Percentiles rank a stretch among this genome's conserved stretches.
These are phyloP conservation scores for Trypanosoma brucei DNA, from an alignment of 208 protist species.

Conservation along the genomic window DNA sequence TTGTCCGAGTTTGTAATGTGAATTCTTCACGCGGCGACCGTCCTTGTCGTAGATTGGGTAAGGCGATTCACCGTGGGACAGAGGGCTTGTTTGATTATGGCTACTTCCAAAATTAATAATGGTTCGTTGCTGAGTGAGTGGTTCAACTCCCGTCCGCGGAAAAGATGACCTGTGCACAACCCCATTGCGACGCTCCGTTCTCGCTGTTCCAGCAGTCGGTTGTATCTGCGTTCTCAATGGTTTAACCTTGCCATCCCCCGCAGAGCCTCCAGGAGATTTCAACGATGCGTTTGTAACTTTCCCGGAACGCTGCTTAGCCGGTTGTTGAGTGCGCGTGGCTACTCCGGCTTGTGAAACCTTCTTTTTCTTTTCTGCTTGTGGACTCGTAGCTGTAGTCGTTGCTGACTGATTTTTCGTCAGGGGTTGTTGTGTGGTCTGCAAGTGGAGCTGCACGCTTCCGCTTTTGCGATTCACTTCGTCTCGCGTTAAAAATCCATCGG, in stretches of 20 bases:
- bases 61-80: background rate
- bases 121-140: background rate
- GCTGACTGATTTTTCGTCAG: too few relatives aligned
- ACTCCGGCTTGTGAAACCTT: background rate
- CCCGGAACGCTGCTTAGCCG: background rate
- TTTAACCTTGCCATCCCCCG: background rate
- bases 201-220: background rate
- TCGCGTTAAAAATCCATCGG: background rate
- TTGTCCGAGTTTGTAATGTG: too few relatives aligned
- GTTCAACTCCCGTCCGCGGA: background rate
- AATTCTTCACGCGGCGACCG: background rate
- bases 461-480: background rate
- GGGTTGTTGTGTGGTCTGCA: too few relatives aligned
- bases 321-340: background rate
- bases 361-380: background rate
- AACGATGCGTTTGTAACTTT: background rate
- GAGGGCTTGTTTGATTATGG: background rate
- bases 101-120: background rate
- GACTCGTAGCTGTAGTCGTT: background rate
- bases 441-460: too few relatives aligned
- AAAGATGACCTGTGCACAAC: background rate
- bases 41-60: constrained; percentile 6
- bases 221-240: background rate
- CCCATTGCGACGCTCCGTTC: background rate
- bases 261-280: background rate